Evolutionary conservation across 1,284 basidiomycete species (phyloP).

Genomic region (Trichosporon faecale): DNA sequence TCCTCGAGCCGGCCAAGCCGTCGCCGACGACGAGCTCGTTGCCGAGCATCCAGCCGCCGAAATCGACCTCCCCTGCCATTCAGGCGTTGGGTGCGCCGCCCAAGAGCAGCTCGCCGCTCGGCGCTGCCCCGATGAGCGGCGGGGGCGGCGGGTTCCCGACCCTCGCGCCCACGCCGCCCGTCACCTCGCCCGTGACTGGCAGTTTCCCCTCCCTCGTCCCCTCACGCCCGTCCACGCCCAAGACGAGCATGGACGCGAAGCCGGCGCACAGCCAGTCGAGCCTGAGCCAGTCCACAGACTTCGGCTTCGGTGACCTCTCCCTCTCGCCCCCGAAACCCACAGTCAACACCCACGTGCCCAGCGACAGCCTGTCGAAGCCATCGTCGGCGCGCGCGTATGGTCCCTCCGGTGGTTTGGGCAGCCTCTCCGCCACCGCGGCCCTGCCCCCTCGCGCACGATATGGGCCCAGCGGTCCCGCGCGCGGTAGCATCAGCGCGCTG

Average conservation of each 20-base stretch:
- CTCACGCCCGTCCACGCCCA: not conserved
- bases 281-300: not conserved
- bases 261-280: not conserved
- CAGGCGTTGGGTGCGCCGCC: not conserved
- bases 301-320: not conserved
- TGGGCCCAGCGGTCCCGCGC: not conserved
- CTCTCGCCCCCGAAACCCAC: not conserved
- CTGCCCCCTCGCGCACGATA: not conserved
- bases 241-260: not conserved
- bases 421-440: not conserved
- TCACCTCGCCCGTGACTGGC: not conserved
- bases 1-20: conserved; percentile 21
- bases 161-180: not conserved
- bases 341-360: not conserved
- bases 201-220: not conserved
- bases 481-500: conserved; percentile 13
- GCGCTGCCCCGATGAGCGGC: not conserved
- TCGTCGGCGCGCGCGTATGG: not conserved
- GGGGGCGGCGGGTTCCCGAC: not conserved
- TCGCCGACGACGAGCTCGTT: not conserved
- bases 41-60: not conserved
- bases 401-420: not conserved
- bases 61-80: not conserved
- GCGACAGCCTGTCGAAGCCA: not conserved
- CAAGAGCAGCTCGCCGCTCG: not conserved